These are phyloP conservation scores for Lotmaria passim DNA, from an alignment of 208 protist genomes.

Conservation along the genomic window DNA sequence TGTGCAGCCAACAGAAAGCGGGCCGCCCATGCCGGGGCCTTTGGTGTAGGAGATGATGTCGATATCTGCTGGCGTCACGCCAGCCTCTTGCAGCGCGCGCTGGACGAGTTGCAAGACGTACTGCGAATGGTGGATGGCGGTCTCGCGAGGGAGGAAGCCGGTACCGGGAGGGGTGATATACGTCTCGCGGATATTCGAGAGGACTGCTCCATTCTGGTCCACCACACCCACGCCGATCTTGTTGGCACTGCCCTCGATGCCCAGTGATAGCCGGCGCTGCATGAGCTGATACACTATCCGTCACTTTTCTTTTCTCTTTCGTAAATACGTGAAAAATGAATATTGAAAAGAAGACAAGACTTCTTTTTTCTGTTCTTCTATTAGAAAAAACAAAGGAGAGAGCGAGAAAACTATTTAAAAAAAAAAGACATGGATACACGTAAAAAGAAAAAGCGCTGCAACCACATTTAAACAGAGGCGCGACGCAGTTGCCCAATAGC, in stretches of 20 bases:
- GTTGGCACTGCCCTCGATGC: constrained; percentile 99
- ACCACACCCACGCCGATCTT: constrained; percentile 99
- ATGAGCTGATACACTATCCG: constrained; percentile 1
- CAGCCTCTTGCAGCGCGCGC: constrained; percentile 92
- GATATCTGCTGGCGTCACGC: constrained; percentile 87
- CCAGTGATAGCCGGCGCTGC: constrained; percentile 81
- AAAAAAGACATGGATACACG: too few relatives aligned
- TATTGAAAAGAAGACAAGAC: neutral
- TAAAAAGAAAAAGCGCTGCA: too few relatives aligned
- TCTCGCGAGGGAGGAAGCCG: constrained; percentile 99
- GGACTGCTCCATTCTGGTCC: constrained; percentile 90
- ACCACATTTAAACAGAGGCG: too few relatives aligned
- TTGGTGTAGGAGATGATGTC: constrained; percentile 97
- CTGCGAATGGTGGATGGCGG: constrained; percentile 97
- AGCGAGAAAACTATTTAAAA: constrained; percentile 1
- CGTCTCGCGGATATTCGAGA: constrained; percentile 97
- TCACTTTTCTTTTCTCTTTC: too few relatives aligned
- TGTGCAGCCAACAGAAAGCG: constrained; percentile 91
- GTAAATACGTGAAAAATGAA: neutral
- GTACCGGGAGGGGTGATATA: constrained; percentile 97
- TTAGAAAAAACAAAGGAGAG: too few relatives aligned
- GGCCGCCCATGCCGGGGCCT: constrained; percentile 97
- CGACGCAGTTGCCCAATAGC: too few relatives aligned
- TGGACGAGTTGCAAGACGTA: constrained; percentile 86
- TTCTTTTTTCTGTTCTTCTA: too few relatives aligned